phyloP scores from a whole-genome alignment of 768 basidiomycete genomes.

The Tricholoma bakamatsutake region DNA sequence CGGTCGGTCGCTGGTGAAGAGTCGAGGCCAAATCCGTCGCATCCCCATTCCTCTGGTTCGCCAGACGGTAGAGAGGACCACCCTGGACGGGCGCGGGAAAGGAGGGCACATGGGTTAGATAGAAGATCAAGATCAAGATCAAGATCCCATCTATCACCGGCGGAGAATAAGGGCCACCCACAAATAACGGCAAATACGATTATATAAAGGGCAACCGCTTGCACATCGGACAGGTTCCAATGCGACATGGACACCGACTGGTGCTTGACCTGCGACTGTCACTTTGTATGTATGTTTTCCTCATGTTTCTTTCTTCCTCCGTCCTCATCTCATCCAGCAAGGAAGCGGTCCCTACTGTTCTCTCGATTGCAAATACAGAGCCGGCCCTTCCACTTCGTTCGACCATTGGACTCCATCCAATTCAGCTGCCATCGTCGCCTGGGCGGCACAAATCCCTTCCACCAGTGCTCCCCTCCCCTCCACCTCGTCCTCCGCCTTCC shows the following conservation, averaged over 20 bases:
- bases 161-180: no score
- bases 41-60: neutral
- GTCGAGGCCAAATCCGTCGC: neutral
- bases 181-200: no score
- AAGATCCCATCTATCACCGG: no score
- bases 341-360: conserved; percentile 49
- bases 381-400: conserved; percentile 21
- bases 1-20: no score
- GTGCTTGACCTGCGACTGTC: conserved; percentile 62
- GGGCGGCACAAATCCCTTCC: conserved; percentile 36
- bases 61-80: neutral
- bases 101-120: no score
- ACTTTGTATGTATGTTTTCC: conserved; percentile 38
- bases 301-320: conserved; percentile 15
- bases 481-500: conserved; percentile 14
- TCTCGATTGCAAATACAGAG: conserved; percentile 28
- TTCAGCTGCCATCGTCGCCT: conserved; percentile 39
- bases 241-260: conserved; percentile 56
- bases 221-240: no score
- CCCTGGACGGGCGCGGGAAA: no score
- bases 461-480: conserved; percentile 15
- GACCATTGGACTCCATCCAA: conserved; percentile 14
- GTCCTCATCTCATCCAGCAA: conserved; percentile 19
- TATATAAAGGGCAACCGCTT: no score
- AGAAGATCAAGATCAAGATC: no score